A percentile compares a stretch with the other conserved stretches of the same genome.
phyloP scores from a whole-genome alignment of 1,284 basidiomycete species.

The Trichosporon sp. region DNA sequence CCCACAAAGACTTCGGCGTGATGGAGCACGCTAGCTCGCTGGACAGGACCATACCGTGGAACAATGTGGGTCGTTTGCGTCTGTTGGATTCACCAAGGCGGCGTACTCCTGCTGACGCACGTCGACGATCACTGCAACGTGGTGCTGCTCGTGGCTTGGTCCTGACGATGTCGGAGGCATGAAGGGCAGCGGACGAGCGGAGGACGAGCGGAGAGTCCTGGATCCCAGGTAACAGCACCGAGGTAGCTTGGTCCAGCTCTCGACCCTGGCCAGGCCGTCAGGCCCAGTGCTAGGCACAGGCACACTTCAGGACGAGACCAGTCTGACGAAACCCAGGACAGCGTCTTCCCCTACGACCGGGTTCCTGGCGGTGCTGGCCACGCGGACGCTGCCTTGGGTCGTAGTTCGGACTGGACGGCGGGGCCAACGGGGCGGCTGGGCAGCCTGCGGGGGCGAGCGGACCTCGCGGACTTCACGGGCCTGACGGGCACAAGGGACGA shows the following conservation, averaged over 20 bases:
- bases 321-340: conserved; percentile 6
- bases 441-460: neutral
- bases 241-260: neutral
- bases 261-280: conserved; percentile 8
- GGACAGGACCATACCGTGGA: neutral
- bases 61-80: neutral
- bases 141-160: neutral
- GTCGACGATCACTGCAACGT: neutral
- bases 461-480: too few relatives aligned
- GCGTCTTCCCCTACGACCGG: conserved; percentile 11
- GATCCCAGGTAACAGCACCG: too few relatives aligned
- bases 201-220: too few relatives aligned
- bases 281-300: neutral
- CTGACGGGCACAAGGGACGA: too few relatives aligned
- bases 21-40: neutral
- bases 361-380: conserved; percentile 8
- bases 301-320: neutral
- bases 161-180: neutral
- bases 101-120: conserved; percentile 1
- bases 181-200: too few relatives aligned
- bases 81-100: neutral
- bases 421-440: neutral
- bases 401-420: conserved; percentile 1
- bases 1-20: neutral
- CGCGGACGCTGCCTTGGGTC: neutral